These are phyloP conservation scores for Metschnikowia continentalis DNA, from an alignment of 805 yeast species.

Conservation along the genomic window DNA sequence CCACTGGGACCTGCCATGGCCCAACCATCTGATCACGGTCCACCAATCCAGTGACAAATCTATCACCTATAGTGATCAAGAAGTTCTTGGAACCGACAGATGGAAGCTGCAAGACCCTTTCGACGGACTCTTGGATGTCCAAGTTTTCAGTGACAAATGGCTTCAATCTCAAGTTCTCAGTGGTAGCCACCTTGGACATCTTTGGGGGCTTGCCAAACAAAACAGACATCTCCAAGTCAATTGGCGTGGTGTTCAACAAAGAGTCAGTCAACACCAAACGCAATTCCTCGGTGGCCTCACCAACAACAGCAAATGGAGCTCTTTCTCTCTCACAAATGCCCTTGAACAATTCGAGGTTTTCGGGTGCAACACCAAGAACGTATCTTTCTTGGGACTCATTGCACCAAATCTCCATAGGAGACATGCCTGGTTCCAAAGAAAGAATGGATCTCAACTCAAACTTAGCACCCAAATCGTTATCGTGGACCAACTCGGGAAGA, in stretches of 20 bases:
- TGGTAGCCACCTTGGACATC: constrained; percentile 71
- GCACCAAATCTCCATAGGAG: constrained; percentile 99
- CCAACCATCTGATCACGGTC: constrained; percentile 99
- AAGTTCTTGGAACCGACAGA: constrained; percentile 93
- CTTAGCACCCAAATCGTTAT: constrained; percentile 89
- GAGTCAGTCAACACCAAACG: constrained; percentile 78
- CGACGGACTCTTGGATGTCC: constrained; percentile 58
- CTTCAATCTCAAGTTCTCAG: constrained; percentile 54
- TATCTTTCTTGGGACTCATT: constrained; percentile 98
- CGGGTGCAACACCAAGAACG: constrained; percentile 85
- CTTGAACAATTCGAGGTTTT: constrained; percentile 66
- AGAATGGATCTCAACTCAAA: constrained; percentile 90
- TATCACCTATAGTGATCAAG: constrained; percentile 96
- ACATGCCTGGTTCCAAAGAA: constrained; percentile 94
- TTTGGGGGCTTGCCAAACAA: constrained; percentile 97
- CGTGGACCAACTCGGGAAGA: constrained; percentile 94
- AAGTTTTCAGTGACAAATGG: constrained; percentile 33
- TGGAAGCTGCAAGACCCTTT: constrained; percentile 83
- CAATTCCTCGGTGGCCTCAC: constrained; percentile 85
- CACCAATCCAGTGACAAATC: constrained; percentile 93
- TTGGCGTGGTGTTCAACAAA: constrained; percentile 75
- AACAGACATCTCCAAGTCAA: constrained; percentile 92
- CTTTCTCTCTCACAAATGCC: constrained; percentile 90
- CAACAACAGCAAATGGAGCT: constrained; percentile 94
- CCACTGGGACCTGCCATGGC: constrained; percentile 99